Evolutionary conservation across 371 early-diverging fungal genomes (phyloP).

Genomic region (Ordospora colligata): DNA sequence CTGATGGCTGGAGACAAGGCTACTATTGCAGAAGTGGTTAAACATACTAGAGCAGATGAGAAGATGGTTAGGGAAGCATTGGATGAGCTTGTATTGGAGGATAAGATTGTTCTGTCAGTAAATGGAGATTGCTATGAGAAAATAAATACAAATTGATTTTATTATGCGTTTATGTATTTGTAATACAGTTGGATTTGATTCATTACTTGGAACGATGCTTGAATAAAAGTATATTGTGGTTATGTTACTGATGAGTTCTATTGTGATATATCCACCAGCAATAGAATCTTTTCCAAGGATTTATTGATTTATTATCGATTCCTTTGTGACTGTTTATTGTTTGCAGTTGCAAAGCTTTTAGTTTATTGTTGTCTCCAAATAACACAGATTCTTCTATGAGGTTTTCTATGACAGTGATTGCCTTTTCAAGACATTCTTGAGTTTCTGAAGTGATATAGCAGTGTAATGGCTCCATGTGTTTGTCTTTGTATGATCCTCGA

Average conservation of each 20-base stretch:
- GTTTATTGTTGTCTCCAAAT: background rate
- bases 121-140: constrained; percentile 20
- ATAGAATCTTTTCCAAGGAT: constrained; percentile 23
- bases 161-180: too few relatives aligned
- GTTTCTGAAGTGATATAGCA: constrained; percentile 76
- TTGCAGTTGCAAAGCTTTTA: background rate
- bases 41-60: constrained; percentile 28
- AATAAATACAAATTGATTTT: background rate
- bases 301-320: background rate
- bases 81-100: constrained; percentile 43
- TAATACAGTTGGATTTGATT: background rate
- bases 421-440: constrained; percentile 73
- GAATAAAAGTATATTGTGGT: background rate
- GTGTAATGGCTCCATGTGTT: constrained; percentile 80
- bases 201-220: background rate
- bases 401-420: constrained; percentile 72
- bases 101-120: background rate
- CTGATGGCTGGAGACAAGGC: constrained; percentile 39
- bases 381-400: constrained; percentile 69
- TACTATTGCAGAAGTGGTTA: constrained; percentile 1
- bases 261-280: constrained; percentile 26
- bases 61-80: constrained; percentile 39
- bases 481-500: constrained; percentile 84
- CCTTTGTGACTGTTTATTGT: background rate
- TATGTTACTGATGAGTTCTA: background rate